Evolutionary conservation across 768 basidiomycete genomes (phyloP).

Genomic region (Nevesoporus exiguus): DNA sequence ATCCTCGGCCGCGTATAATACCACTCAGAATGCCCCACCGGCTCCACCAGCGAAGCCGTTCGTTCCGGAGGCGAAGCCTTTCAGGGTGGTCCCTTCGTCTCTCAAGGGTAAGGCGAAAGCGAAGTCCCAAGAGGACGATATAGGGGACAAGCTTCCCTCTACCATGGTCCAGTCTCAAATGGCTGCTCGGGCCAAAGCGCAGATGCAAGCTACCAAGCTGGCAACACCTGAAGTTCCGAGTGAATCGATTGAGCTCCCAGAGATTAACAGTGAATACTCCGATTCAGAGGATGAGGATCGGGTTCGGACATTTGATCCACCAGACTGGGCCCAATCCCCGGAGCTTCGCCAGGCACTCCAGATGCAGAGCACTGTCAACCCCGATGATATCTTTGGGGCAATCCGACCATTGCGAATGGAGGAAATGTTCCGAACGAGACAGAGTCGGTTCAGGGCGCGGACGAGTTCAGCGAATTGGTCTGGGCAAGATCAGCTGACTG

Average conservation of each 20-base stretch:
- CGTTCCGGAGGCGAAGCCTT: constrained; percentile 31
- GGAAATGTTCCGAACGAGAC: constrained; percentile 80
- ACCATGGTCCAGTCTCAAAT: constrained; percentile 63
- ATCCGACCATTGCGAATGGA: constrained; percentile 89
- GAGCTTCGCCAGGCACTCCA: constrained; percentile 76
- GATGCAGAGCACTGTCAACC: constrained; percentile 82
- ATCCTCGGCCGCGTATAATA: constrained; percentile 40
- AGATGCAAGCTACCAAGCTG: constrained; percentile 56
- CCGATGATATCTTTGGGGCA: constrained; percentile 88
- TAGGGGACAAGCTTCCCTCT: constrained; percentile 51
- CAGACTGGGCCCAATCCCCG: constrained; percentile 91
- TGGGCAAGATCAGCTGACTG: constrained; percentile 83
- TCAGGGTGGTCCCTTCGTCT: constrained; percentile 36
- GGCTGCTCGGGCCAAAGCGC: constrained; percentile 68
- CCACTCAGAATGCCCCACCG: constrained; percentile 31
- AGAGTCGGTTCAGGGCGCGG: constrained; percentile 80
- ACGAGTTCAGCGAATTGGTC: constrained; percentile 97
- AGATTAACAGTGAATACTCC: constrained; percentile 95
- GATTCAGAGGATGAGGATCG: constrained; percentile 92
- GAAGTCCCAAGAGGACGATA: constrained; percentile 46
- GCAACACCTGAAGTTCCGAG: constrained; percentile 51
- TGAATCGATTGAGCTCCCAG: constrained; percentile 88
- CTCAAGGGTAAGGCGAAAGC: constrained; percentile 51
- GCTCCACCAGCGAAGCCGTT: constrained; percentile 30
- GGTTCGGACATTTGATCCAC: constrained; percentile 66